Conservation (phyloP, 2,329 filamentous ascomycete species). For the Colletotrichum agaves region DNA sequence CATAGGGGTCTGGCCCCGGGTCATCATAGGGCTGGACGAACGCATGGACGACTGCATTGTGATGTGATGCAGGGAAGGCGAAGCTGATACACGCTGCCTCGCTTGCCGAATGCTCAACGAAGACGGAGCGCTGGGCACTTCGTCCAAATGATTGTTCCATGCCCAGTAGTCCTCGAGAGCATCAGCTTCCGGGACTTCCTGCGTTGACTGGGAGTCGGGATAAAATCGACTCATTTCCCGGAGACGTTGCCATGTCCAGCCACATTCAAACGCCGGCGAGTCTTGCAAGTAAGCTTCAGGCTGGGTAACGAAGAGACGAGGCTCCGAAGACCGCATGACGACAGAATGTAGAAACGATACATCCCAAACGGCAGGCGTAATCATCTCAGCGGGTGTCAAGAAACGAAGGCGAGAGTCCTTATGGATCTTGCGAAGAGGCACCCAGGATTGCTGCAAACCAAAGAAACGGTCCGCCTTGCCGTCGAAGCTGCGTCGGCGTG, state of each 20-base stretch:
- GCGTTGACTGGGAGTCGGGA: conserved; percentile 48
- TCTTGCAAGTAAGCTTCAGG: conserved; percentile 80
- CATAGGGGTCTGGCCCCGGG: conserved; percentile 55
- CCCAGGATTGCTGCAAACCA: conserved; percentile 74
- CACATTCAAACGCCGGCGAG: conserved; percentile 59
- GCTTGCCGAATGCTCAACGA: conserved; percentile 55
- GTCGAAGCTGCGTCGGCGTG: conserved; percentile 42
- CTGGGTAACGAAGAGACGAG: conserved; percentile 80
- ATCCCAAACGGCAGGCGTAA: conserved; percentile 77
- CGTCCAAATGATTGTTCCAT: conserved; percentile 73
- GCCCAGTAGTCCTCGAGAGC: conserved; percentile 74
- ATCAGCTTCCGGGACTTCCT: conserved; percentile 69
- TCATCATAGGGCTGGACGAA: conserved; percentile 47
- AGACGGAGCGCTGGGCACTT: conserved; percentile 57
- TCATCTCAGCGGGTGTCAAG: conserved; percentile 76
- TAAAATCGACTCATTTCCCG: conserved; percentile 70
- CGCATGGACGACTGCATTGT: conserved; percentile 50
- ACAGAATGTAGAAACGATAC: conserved; percentile 76
- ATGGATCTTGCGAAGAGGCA: conserved; percentile 81
- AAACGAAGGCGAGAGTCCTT: conserved; percentile 79
- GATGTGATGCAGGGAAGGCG: conserved; percentile 54
- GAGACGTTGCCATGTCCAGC: conserved; percentile 79
- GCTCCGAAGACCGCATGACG: conserved; percentile 76
- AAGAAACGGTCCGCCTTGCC: conserved; percentile 58
- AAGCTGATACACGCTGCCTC: conserved; percentile 53